Base-by-base conservation (phyloP, 495 filamentous ascomycete species). In the Schizothecium vesticola region DNA sequence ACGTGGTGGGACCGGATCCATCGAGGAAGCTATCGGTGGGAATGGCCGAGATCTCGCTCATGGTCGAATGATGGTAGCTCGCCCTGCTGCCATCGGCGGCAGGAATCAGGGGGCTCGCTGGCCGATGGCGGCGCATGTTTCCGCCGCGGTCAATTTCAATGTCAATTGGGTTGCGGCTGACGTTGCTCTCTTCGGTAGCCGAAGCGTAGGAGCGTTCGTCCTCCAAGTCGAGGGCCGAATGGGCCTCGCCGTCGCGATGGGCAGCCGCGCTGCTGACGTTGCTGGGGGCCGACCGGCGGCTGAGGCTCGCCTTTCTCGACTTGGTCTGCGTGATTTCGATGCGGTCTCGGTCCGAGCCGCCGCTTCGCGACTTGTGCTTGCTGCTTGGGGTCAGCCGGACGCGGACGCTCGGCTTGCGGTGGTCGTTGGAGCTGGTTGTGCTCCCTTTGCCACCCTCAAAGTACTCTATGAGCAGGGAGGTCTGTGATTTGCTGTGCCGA, bases 391-490 rank as follows among this genome's bases (percentile, higher is more conserved):
- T 97, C 61, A 99, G 87, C 73, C 94, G 92, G 65, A 99, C 95
- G 72, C 95, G 88, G 57, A 99, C 95, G 80, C 93, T 97, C 2
- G 95, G 96, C 68, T 92, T 80, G 84, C 90, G 81, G 60, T 81
- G 76, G 79, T 84, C 64, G 82, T 82, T 71, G 61, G 81, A 75
- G 56, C 80, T 70, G 56, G 87, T 84, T 33, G 80, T 74, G 64
- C 65, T 68, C 65, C 82, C 81, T 78, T 95, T 97, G 63, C 91
- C 90, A 71, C 88, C 92, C 79, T 97, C 94, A 75, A 97, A 99
- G 78, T 97, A 97, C 79, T 99, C 95, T 75, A 99, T 99, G 75
- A 99, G 83, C 62, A 99, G 86, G 61, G 92, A 96, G 56, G 95
- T 97, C 78, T 96, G 93, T 60, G 92, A 95, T 73, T 84, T 86